Evolutionary conservation across 1,139 yeast species (phyloP).

Genomic region (Debaryomyces coudertii): DNA sequence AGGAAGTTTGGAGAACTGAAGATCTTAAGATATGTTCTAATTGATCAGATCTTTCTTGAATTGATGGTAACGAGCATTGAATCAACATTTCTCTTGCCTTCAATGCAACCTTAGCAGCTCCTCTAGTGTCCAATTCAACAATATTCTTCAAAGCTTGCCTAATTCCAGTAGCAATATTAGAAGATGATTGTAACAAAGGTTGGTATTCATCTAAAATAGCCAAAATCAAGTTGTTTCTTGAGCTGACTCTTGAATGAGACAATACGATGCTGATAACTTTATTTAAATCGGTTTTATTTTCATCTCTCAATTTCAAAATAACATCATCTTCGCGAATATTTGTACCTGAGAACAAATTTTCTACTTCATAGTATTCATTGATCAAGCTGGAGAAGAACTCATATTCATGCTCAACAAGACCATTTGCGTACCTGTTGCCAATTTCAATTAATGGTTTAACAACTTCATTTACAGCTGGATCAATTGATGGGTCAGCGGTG

Average conservation of each 20-base stretch:
- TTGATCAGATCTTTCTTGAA: constrained; percentile 95
- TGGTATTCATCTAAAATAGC: constrained; percentile 84
- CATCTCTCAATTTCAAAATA: constrained; percentile 82
- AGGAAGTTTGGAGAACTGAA: constrained; percentile 84
- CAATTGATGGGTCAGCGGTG: constrained; percentile 52
- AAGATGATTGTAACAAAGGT: constrained; percentile 68
- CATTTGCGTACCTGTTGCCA: constrained; percentile 70
- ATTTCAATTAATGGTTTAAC: constrained; percentile 75
- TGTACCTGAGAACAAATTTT: constrained; percentile 73
- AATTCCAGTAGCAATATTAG: constrained; percentile 70
- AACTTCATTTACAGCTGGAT: constrained; percentile 53
- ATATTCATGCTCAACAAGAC: constrained; percentile 83
- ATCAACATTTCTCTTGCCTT: constrained; percentile 95
- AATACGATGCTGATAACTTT: constrained; percentile 73
- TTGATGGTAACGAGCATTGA: constrained; percentile 95
- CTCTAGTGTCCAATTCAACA: constrained; percentile 86
- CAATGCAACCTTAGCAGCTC: constrained; percentile 91
- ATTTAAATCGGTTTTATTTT: constrained; percentile 72
- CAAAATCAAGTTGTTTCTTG: constrained; percentile 85
- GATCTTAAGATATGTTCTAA: constrained; percentile 92
- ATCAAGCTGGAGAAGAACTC: constrained; percentile 70
- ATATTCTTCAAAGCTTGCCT: constrained; percentile 73
- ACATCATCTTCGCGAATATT: constrained; percentile 84
- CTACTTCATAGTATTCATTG: constrained; percentile 74
- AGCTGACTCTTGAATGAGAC: constrained; percentile 91